A percentile compares a stretch with the other conserved stretches of the same genome.
These are phyloP conservation scores for Sphaerulina vaccinii DNA, from an alignment of 2,329 filamentous ascomycete species.

Conservation along the genomic window DNA sequence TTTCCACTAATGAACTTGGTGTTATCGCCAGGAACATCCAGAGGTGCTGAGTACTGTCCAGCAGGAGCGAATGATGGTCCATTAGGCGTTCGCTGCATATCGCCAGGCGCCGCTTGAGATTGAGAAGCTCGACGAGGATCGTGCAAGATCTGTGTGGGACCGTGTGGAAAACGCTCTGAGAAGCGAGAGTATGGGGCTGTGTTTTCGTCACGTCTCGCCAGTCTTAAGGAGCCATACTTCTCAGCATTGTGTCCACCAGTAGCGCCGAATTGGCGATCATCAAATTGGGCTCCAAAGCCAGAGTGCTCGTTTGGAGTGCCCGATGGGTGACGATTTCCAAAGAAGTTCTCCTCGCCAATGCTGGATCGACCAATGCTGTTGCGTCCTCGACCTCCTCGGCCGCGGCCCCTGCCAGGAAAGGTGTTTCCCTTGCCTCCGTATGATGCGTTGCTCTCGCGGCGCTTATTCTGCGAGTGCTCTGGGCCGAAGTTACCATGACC, in stretches of 20 bases:
- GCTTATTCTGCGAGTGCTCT: conserved; percentile 6
- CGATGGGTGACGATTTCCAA: conserved; percentile 8
- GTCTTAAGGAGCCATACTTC: conserved; percentile 10
- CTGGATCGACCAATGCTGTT: conserved; percentile 9
- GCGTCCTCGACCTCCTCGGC: conserved; percentile 11
- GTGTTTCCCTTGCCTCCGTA: conserved; percentile 4
- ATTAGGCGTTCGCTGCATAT: background rate
- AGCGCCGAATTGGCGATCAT: conserved; percentile 1
- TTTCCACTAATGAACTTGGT: background rate
- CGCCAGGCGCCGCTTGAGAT: background rate
- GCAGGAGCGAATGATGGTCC: background rate
- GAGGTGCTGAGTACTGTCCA: background rate
- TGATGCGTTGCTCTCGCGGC: conserved; percentile 12
- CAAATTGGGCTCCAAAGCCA: background rate
- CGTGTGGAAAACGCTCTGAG: conserved; percentile 2
- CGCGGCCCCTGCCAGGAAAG: conserved; percentile 4
- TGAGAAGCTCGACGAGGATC: conserved; percentile 5
- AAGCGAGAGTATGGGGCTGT: background rate
- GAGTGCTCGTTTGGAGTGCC: conserved; percentile 4
- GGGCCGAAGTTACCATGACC: background rate
- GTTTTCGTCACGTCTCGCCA: conserved; percentile 14
- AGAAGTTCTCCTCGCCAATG: conserved; percentile 3
- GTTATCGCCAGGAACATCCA: background rate
- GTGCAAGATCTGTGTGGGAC: conserved; percentile 9
- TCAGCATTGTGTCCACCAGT: background rate